Conservation (phyloP, 805 yeast genomes). For the Kodamaea kakaduensis region DNA sequence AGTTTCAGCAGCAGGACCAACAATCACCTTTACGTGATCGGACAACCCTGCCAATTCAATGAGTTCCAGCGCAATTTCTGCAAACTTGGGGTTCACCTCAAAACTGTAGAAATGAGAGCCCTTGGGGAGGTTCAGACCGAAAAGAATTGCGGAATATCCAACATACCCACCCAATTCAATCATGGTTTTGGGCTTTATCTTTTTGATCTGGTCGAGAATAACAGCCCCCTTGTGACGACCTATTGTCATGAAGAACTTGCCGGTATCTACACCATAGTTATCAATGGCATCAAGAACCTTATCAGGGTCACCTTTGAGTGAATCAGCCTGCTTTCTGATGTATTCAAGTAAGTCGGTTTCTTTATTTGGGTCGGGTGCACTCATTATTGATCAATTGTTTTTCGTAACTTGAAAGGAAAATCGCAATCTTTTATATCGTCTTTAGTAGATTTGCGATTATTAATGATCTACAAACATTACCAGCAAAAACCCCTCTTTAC, state of each 20-base stretch:
- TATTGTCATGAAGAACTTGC: slow-evolving; percentile 24
- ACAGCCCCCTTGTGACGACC: slow-evolving; percentile 29
- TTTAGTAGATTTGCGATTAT: no score
- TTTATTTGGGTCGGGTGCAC: slow-evolving; percentile 15
- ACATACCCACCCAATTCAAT: slow-evolving; percentile 33
- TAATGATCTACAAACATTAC: no score
- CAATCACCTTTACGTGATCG: slow-evolving; percentile 26
- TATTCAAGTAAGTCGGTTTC: slow-evolving; percentile 25
- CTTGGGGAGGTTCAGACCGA: slow-evolving; percentile 23
- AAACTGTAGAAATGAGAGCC: slow-evolving; percentile 32
- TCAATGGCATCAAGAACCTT: slow-evolving; percentile 29
- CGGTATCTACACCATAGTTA: slow-evolving; percentile 16
- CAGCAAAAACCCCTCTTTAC: no score
- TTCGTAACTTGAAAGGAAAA: no score
- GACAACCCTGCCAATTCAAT: slow-evolving; percentile 33
- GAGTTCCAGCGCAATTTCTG: slow-evolving; percentile 24
- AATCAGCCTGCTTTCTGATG: slow-evolving; percentile 21
- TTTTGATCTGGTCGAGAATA: slow-evolving; percentile 21
- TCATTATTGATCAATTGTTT: no score
- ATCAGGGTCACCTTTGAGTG: slow-evolving; percentile 28
- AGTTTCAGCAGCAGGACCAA: slow-evolving; percentile 29
- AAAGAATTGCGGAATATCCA: slow-evolving; percentile 37
- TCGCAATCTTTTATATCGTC: no score
- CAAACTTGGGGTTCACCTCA: slow-evolving; percentile 29
- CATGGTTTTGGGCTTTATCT: slow-evolving; percentile 23